phyloP scores from a whole-genome alignment of 192 early-diverging fungal genomes.

The Linnemannia zychae region DNA sequence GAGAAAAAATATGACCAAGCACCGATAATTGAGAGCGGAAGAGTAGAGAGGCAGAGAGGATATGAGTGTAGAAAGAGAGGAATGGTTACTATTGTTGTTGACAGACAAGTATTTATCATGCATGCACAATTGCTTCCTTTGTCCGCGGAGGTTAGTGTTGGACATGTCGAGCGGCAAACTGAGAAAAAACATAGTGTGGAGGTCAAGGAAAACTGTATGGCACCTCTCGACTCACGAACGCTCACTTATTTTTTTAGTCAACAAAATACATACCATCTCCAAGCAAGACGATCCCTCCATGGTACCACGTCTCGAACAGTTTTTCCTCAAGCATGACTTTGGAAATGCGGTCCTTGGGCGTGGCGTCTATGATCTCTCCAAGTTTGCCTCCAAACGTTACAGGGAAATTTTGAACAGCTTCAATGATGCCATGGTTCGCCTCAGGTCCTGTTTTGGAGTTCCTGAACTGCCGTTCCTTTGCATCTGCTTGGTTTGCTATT shows the following conservation, averaged over 20 bases:
- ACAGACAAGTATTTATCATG: too few species aligned
- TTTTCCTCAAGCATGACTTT: slow-evolving; percentile 33
- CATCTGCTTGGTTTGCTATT: background rate
- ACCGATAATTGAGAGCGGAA: too few species aligned
- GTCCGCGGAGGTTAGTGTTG: too few species aligned
- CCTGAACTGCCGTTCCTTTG: slow-evolving; percentile 1
- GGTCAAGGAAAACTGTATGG: too few species aligned
- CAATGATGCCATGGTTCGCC: slow-evolving; percentile 12
- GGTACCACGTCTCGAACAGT: slow-evolving; percentile 31
- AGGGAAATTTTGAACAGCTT: slow-evolving; percentile 9
- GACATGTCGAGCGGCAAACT: too few species aligned
- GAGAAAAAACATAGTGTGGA: too few species aligned
- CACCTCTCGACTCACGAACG: background rate
- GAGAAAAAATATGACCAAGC: too few species aligned
- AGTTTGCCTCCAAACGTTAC: slow-evolving; percentile 8
- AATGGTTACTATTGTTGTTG: background rate
- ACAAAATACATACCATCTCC: slow-evolving; percentile 34
- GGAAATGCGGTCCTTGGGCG: slow-evolving; percentile 25
- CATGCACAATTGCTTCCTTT: too few species aligned
- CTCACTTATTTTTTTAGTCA: background rate
- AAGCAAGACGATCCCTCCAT: slow-evolving; percentile 9
- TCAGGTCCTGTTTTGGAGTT: slow-evolving; percentile 27
- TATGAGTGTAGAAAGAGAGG: background rate
- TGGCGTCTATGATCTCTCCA: slow-evolving; percentile 21
- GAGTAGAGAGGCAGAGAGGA: background rate